A percentile compares a stretch with the other conserved stretches of the same genome.
phyloP scores from a whole-genome alignment of 2,329 filamentous ascomycete genomes.

The Beauveria rudraprayagi region DNA sequence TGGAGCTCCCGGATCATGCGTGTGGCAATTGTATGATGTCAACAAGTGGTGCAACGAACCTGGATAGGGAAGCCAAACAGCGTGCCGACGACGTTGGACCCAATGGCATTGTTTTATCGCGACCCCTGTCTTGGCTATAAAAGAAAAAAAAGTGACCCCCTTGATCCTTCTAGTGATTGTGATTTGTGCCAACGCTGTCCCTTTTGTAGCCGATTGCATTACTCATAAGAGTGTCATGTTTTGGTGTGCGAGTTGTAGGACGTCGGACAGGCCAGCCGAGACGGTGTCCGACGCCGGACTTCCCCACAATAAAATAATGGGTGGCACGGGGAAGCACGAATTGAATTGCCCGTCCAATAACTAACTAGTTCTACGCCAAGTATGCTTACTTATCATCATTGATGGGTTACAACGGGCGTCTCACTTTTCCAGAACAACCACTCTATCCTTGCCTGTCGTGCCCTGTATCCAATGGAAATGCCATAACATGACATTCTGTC shows the following conservation, averaged over 20 bases:
- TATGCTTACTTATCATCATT: background rate
- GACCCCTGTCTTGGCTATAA: background rate
- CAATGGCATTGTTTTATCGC: background rate
- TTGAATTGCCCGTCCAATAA: background rate
- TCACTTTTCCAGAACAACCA: background rate
- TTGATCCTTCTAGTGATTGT: background rate
- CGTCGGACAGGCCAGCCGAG: constrained; percentile 5
- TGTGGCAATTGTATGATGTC: constrained; percentile 4
- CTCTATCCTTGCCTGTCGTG: background rate
- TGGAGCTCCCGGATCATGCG: background rate
- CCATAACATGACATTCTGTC: background rate
- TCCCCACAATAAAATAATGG: background rate
- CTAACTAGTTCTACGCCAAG: background rate
- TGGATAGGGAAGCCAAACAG: background rate
- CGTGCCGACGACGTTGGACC: background rate
- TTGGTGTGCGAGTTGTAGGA: background rate
- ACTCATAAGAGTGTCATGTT: constrained; percentile 10
- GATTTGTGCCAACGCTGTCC: background rate
- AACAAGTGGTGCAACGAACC: background rate
- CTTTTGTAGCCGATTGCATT: constrained; percentile 6
- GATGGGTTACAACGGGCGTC: background rate
- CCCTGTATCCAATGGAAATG: background rate
- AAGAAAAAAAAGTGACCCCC: background rate
- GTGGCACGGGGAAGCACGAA: background rate
- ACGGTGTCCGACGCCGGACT: constrained; percentile 4